phyloP scores from a whole-genome alignment of 1,284 basidiomycete species.

The Austropuccinia psidii region DNA sequence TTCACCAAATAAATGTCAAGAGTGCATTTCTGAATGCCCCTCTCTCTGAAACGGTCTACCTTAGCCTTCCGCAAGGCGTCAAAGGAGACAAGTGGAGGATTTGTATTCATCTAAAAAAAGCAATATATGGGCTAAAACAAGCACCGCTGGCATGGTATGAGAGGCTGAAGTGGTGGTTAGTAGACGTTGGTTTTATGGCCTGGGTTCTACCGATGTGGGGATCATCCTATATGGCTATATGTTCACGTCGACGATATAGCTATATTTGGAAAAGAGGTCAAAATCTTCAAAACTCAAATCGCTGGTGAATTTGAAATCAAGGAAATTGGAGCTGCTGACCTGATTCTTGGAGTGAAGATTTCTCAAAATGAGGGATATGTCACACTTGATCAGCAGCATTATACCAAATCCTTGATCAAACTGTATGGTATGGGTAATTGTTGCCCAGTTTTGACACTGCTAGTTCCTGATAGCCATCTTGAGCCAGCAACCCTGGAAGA shows the following conservation, averaged over 20 bases:
- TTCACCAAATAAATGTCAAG: too few species aligned
- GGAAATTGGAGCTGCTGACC: too few species aligned
- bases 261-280: background rate
- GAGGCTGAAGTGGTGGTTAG: too few species aligned
- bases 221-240: background rate
- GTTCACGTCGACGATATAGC: background rate
- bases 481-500: background rate
- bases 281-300: background rate
- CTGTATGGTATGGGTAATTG: background rate
- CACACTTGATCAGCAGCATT: background rate
- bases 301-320: background rate
- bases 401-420: background rate
- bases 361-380: background rate
- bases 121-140: background rate
- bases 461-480: background rate
- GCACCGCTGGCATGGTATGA: background rate
- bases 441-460: background rate
- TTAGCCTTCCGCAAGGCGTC: too few species aligned
- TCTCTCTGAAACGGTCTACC: too few species aligned
- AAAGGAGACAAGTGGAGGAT: too few species aligned
- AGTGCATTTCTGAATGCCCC: too few species aligned
- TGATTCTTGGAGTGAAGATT: background rate
- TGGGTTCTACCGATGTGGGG: background rate
- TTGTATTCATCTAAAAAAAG: too few species aligned
- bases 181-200: too few species aligned